Evolutionary conservation across 345 rosid genomes (phyloP).

Genomic region (Arabidopsis suecica): DNA sequence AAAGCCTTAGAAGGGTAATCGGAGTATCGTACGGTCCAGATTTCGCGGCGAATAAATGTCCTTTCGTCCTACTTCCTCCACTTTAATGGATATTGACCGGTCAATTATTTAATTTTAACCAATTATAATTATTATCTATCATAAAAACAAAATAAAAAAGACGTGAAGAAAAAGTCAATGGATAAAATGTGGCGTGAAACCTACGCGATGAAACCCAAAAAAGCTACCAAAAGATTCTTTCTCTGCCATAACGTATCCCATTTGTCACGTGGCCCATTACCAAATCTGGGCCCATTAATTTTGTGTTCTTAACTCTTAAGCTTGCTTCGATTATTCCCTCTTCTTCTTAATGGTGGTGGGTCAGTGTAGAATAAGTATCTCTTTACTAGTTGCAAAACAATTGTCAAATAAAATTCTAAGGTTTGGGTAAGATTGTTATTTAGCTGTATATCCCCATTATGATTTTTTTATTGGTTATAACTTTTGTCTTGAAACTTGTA

Average conservation of each 20-base stretch:
- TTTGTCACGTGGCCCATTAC: conserved; percentile 44
- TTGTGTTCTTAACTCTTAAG: not conserved
- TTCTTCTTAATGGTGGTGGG: not conserved
- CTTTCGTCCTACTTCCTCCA: conserved; percentile 36
- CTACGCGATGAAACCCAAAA: conserved; percentile 39
- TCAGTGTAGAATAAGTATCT: not conserved
- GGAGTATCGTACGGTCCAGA: conserved; percentile 45
- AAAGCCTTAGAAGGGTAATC: conserved; percentile 25
- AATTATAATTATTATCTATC: not conserved
- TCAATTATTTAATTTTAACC: conserved; percentile 7
- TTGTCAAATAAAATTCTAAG: not conserved
- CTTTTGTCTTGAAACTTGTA: not conserved
- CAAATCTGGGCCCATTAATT: conserved; percentile 22
- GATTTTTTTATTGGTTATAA: not conserved
- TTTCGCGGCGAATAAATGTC: conserved; percentile 44
- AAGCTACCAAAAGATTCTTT: conserved; percentile 40
- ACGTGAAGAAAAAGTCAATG: conserved; percentile 38
- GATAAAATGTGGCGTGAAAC: conserved; percentile 46
- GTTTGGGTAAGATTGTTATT: not conserved
- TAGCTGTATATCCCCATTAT: not conserved
- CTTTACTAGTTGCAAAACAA: not conserved
- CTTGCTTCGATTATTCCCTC: not conserved
- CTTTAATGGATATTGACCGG: conserved; percentile 37
- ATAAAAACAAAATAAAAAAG: not conserved
- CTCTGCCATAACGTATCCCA: conserved; percentile 28